Evolutionary conservation across 2,329 filamentous ascomycete genomes (phyloP), one percentile per base, ranked within the genome.

Genomic region (Monilinia fructigena): DNA sequence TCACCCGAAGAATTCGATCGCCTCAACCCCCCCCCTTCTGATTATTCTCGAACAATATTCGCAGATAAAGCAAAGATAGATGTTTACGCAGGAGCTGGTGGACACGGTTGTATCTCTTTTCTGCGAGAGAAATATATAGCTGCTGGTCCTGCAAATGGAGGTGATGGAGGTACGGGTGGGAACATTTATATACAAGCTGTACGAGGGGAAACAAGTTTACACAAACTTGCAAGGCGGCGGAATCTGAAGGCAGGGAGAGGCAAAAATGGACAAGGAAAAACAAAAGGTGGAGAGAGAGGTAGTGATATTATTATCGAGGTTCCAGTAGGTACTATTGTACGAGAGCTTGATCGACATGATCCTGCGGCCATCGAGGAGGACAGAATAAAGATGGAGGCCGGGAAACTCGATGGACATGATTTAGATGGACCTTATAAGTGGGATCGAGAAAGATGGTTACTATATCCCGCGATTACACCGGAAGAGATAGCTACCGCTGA

Each of bases 171-270:
- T 5, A 90, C 87, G 66, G 95, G 95, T 69, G 95, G 95, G 50
- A 96, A 90, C 73, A 83, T 99, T 71, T 98, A 96, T 77, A 96
- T 99, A 67, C 94, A 98, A 79, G 93, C 95, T 10, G 87, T 96
- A 1, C 88, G 90, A 65, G 92, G 93, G 67, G 91, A 98, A 78
- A 98, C 93, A 0, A 97, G 92, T 63, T 80, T 99, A 68, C 93
- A 98, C 79, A 98, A 97, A 79, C 82, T 99, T 12, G 89, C 92
- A 0, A 84, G 94, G 52, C 83, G 89, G 71, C 87, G 91, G 2
- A 85, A 92, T 65, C 78, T 94, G 61, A 89, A 90, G 67, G 92
- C 91, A 0, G 89, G 88, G 1, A 82, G 87, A 71, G 92, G 92
- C n/a, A 89, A 84, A 76, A 89, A 91, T 73, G 92, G 92, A 0